Base-by-base conservation (phyloP, 177 flowering plant genomes). In the Vitis hybrid region DNA sequence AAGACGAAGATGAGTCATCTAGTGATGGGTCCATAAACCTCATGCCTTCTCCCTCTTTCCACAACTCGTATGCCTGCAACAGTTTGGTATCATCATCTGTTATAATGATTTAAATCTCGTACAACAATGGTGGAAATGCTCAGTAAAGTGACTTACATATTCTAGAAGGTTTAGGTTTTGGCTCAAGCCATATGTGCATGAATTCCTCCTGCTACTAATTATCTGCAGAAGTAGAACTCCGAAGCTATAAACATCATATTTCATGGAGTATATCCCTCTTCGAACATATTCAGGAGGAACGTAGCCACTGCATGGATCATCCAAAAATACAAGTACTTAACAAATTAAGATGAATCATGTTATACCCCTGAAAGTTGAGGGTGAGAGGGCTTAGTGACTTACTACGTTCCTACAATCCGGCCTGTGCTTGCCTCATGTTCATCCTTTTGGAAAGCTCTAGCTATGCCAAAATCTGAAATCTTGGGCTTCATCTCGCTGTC, bases 391-490 rank as follows among this genome's bases (percentile, higher is more conserved):
- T 1, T 58, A 58, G 27, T 58, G 18, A 70, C 82, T 73, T 68
- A 79, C 82, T 62, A 70, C 35, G 82, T 79, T 73, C 82, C 82
- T 52, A 79, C 79, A 50, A 79, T 70, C 16, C 73, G 52, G 8
- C 52, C 11, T 13, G 82, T 76, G 35, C 73, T 76, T 54, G 72
- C 65, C 65, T 62, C 79, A 16, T 4, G 19, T 13, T 55, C 64
- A 46, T 68, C 67, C 10, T 62, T 65, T 2, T 15, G 11, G 48
- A 79, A 76, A 11, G 76, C 14, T 70, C 59, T 75, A 21, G 82
- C 82, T 66, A 76, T 72, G 9, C 81, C 81, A 59, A 79, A 75
- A 67, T 79, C 81, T 46, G 81, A 72, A 12, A 79, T 79, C 68
- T 79, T 79, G 2, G 81, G 72, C 7, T 72, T 75, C 76, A 79